A percentile compares a stretch with the other conserved stretches of the same genome.
These are phyloP conservation scores for Ceratobasidium sp. DNA, from an alignment of 1,284 basidiomycete species.

Conservation along the genomic window DNA sequence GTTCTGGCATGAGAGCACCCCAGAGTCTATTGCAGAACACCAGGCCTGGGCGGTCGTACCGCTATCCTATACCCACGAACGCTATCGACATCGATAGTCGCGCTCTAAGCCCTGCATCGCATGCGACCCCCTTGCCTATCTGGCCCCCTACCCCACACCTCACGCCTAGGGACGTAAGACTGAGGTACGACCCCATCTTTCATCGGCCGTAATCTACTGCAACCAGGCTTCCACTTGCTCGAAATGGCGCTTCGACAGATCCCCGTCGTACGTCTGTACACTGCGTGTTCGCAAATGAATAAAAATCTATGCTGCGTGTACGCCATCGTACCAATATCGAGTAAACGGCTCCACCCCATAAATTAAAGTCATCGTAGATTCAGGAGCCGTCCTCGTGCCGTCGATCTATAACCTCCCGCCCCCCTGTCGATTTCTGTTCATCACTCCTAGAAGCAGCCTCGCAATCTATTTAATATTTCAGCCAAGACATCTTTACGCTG, in stretches of 20 bases:
- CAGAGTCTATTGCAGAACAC: neutral
- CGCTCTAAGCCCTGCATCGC: neutral
- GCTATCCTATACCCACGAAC: slow-evolving; percentile 7
- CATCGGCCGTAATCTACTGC: slow-evolving; percentile 20
- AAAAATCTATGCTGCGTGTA: slow-evolving; percentile 1
- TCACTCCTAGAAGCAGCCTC: slow-evolving; percentile 13
- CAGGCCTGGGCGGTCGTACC: neutral
- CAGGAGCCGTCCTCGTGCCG: slow-evolving; percentile 8
- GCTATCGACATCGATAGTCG: slow-evolving; percentile 32
- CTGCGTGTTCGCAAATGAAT: slow-evolving; percentile 1
- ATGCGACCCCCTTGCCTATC: neutral
- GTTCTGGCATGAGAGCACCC: neutral
- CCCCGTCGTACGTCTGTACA: neutral
- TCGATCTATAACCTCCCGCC: neutral
- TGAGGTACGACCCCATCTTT: slow-evolving; percentile 30
- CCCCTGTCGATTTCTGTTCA: slow-evolving; percentile 18
- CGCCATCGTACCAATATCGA: neutral
- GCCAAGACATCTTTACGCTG: neutral
- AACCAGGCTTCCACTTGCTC: neutral
- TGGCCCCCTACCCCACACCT: slow-evolving; percentile 14
- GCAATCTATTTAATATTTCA: slow-evolving; percentile 13
- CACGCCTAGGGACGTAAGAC: slow-evolving; percentile 32
- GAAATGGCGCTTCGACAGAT: neutral
- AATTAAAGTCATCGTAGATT: slow-evolving; percentile 10
- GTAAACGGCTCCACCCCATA: neutral